These are phyloP conservation scores for Catenaria anguillulae DNA, from an alignment of 371 early-diverging fungal species.

Conservation along the genomic window DNA sequence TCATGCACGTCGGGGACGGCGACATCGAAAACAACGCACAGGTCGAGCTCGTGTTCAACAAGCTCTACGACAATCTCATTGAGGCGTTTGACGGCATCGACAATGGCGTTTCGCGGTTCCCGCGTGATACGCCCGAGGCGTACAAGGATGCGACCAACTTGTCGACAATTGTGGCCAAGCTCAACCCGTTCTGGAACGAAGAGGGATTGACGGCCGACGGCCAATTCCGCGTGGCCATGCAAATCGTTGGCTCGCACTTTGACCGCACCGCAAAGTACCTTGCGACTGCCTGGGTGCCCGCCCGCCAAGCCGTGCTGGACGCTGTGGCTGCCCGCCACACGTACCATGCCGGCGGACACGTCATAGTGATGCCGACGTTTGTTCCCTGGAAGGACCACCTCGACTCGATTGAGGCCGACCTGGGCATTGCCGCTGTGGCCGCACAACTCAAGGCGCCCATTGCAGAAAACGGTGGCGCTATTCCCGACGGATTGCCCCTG, in stretches of 20 bases:
- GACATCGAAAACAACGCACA: slow-evolving; percentile 25
- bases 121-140: slow-evolving; percentile 51
- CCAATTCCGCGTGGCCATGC: slow-evolving; percentile 55
- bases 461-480: background rate
- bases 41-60: slow-evolving; percentile 51
- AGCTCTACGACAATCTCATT: slow-evolving; percentile 67
- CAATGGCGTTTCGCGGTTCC: slow-evolving; percentile 81
- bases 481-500: slow-evolving; percentile 21
- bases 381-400: slow-evolving; percentile 69
- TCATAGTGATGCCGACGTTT: slow-evolving; percentile 60
- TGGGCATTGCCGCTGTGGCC: slow-evolving; percentile 12
- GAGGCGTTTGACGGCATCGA: slow-evolving; percentile 74
- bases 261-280: slow-evolving; percentile 44
- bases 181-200: slow-evolving; percentile 91
- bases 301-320: slow-evolving; percentile 58
- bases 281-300: slow-evolving; percentile 71
- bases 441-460: background rate
- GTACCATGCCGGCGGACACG: slow-evolving; percentile 48
- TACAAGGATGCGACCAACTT: slow-evolving; percentile 74
- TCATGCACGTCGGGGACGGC: slow-evolving; percentile 25
- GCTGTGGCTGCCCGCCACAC: slow-evolving; percentile 12
- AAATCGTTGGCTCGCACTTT: slow-evolving; percentile 63
- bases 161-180: slow-evolving; percentile 53
- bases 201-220: slow-evolving; percentile 31
- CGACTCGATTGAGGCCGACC: slow-evolving; percentile 14